phyloP scores from a whole-genome alignment of 2,329 filamentous ascomycete genomes.

The Seiridium cupressi region DNA sequence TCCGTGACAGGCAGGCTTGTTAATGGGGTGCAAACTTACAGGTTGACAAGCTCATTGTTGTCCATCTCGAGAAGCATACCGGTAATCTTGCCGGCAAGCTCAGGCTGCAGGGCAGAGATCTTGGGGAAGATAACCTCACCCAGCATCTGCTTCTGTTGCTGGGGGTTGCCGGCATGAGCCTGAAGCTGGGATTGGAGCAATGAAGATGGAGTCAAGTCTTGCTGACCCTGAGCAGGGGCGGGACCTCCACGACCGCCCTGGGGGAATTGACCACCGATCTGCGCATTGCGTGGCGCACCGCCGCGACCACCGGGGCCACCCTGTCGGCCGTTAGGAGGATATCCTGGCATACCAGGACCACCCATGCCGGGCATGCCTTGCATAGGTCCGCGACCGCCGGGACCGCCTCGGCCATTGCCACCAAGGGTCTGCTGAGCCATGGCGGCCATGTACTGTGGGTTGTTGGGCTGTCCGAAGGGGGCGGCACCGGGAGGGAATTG shows the following conservation, averaged over 20 bases:
- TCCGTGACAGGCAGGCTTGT: not conserved
- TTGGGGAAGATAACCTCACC: constrained; percentile 98
- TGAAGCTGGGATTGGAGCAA: constrained; percentile 59
- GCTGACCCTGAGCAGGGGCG: constrained; percentile 26
- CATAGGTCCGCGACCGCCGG: constrained; percentile 69
- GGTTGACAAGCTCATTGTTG: constrained; percentile 86
- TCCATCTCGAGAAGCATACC: constrained; percentile 99
- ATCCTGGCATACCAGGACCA: constrained; percentile 47
- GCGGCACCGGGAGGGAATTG: constrained; percentile 72
- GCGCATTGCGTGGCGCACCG: constrained; percentile 37
- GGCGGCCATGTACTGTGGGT: constrained; percentile 76
- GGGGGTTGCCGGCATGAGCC: constrained; percentile 47
- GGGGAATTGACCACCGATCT: constrained; percentile 34
- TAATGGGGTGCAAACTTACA: constrained; percentile 64
- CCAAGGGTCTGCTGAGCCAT: constrained; percentile 67
- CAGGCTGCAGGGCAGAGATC: constrained; percentile 91
- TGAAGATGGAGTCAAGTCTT: constrained; percentile 38
- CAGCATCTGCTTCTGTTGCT: constrained; percentile 97
- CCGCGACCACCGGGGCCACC: constrained; percentile 31
- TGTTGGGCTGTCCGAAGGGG: constrained; percentile 77
- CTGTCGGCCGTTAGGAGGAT: constrained; percentile 53
- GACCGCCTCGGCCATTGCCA: constrained; percentile 59
- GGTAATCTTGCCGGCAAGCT: constrained; percentile 97
- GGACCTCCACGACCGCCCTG: constrained; percentile 48
- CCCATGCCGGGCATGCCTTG: constrained; percentile 55